Evolutionary conservation across 768 basidiomycete species (phyloP).

Genomic region (Suillus plorans): DNA sequence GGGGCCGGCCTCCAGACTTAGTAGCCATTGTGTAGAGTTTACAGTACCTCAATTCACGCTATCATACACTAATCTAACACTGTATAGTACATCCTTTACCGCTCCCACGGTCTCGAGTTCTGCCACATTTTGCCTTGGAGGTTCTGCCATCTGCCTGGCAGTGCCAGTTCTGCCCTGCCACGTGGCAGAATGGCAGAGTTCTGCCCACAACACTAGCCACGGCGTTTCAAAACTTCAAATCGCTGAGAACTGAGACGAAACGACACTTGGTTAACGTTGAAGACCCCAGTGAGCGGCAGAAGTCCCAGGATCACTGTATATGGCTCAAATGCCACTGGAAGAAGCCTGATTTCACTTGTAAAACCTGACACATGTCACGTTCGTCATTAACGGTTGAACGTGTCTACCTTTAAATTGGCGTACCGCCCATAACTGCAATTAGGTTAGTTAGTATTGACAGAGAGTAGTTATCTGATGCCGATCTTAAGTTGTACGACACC

Average conservation of each 20-base stretch:
- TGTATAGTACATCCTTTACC: no score
- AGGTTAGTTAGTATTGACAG: background rate
- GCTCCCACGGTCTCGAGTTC: no score
- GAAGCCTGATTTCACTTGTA: background rate
- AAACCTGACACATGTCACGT: background rate
- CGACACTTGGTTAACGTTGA: background rate
- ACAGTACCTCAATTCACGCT: no score
- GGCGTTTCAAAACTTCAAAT: no score
- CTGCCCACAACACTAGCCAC: conserved; percentile 17
- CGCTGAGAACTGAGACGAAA: no score
- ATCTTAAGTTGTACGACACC: background rate
- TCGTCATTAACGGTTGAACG: no score
- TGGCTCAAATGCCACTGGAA: background rate
- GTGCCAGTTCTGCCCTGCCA: no score
- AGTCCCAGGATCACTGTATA: background rate
- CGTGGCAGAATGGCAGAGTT: conserved; percentile 8
- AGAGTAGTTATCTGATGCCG: background rate
- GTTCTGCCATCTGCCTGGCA: no score
- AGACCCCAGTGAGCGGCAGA: background rate
- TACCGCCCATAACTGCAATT: background rate
- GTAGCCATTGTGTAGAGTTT: no score
- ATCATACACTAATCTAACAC: no score
- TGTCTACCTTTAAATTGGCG: background rate
- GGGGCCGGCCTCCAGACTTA: no score
- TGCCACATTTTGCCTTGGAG: no score